Percentiles rank a stretch among this genome's conserved stretches.
phyloP scores from a whole-genome alignment of 139 green algal genomes.

The Zygnema cylindricum region DNA sequence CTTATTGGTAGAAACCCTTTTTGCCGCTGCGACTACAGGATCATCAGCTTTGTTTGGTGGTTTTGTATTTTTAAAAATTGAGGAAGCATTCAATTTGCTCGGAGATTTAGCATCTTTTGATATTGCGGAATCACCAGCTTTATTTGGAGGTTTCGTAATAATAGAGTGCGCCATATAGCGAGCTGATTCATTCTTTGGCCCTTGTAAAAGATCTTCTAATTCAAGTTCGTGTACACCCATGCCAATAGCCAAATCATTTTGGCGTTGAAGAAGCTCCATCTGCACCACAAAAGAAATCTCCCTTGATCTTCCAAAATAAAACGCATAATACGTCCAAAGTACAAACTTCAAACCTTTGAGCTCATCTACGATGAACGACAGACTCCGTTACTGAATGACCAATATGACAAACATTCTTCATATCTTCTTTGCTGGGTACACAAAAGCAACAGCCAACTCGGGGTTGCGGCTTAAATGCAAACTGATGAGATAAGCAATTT shows the following conservation, averaged over 20 bases:
- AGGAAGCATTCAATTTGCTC: too few species aligned
- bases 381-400: too few species aligned
- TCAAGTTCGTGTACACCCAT: slow-evolving; percentile 65
- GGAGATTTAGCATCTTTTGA: background rate
- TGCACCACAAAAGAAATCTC: background rate
- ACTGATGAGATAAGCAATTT: too few species aligned
- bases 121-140: background rate
- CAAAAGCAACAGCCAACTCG: too few species aligned
- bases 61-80: too few species aligned
- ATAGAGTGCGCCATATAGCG: slow-evolving; percentile 41
- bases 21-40: background rate
- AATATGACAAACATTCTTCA: too few species aligned
- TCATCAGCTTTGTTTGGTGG: too few species aligned
- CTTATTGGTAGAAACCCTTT: background rate
- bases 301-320: background rate
- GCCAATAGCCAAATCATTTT: slow-evolving; percentile 37
- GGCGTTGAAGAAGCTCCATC: slow-evolving; percentile 44
- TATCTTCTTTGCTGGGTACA: too few species aligned
- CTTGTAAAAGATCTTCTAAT: slow-evolving; percentile 80
- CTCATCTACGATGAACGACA: too few species aligned
- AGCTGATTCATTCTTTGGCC: slow-evolving; percentile 24
- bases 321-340: too few species aligned
- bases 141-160: slow-evolving; percentile 17
- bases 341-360: too few species aligned
- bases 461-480: too few species aligned